Evolutionary conservation across 495 filamentous ascomycete species (phyloP), one percentile per base, ranked within the genome.

Genomic region (Podospora fimiseda): DNA sequence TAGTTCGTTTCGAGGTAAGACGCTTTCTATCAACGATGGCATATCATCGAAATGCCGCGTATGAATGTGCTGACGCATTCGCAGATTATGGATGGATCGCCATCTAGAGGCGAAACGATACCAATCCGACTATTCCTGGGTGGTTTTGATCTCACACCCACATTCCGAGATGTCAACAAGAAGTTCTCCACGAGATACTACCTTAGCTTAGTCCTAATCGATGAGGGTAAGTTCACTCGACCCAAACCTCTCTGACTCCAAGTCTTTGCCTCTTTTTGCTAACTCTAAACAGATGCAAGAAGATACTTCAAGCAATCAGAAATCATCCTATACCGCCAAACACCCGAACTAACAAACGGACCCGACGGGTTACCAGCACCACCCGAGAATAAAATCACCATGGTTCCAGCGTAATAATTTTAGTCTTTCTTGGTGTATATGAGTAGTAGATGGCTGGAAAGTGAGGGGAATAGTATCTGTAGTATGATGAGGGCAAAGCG

Each of bases 221-320:
- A 97, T 68, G 92, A 97, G 80, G 89, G 89, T 88, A 74, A 44
- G 76, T 58, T 43, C 19, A 21, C 16, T 14, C 15, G 19, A 7
- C 3, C 14, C 36, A 20, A 9, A 1, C 18, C 19, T 19, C 16
- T 14, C 24, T 20, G 8, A 11, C 13, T 24, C 40, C 21, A 40
- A 19, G 16, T 40, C 11, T 2, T 49, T 65, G 22, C 51, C 51
- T 19, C n/a, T 20, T 20, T 22, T 6, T 7, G 11, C 1, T 1
- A 6, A 40, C 16, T n/a, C 7, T 42, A 1, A 3, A 20, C 62
- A 94, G 93, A 99, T 67, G 94, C 94, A 39, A 79, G 93, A 58
- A 83, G 93, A 55, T 99, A 99, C 73, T 99, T 99, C 77, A 99
- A 99, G 67, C 93, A 99, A 71, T 95, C 90, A 48, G 93, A 99